Conservation (phyloP, 768 basidiomycete genomes). For the Nidularia sp. region DNA sequence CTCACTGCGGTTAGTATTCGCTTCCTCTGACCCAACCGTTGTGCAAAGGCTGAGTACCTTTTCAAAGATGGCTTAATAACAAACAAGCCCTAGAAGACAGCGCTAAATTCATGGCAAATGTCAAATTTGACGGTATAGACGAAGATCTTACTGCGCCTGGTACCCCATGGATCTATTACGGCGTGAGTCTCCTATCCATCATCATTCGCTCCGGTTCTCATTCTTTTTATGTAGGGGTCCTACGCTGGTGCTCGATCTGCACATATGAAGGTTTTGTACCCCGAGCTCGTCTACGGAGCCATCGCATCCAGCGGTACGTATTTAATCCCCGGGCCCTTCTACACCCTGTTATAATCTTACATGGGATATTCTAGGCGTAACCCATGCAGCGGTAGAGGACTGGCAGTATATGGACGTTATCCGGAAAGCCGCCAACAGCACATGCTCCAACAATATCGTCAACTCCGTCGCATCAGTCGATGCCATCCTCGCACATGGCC, state of each 20-base stretch:
- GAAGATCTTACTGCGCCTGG: conserved; percentile 70
- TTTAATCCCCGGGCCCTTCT: neutral
- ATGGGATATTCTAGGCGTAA: conserved; percentile 52
- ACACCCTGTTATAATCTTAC: neutral
- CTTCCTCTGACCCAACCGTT: neutral
- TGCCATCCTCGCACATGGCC: conserved; percentile 43
- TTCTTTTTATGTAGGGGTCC: conserved; percentile 52
- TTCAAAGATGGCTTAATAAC: conserved; percentile 80
- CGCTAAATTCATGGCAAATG: conserved; percentile 83
- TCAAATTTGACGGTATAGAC: conserved; percentile 68
- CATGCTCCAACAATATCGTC: conserved; percentile 56
- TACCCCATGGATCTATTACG: conserved; percentile 92
- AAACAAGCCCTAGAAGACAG: conserved; percentile 88
- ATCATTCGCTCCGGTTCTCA: neutral
- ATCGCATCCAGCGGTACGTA: conserved; percentile 80
- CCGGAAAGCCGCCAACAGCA: conserved; percentile 59
- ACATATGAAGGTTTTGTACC: conserved; percentile 84
- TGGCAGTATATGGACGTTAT: conserved; percentile 91
- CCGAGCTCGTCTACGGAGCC: conserved; percentile 83
- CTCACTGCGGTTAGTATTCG: conserved; percentile 54
- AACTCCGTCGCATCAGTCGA: conserved; percentile 61
- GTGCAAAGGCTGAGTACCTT: no score
- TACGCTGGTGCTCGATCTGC: conserved; percentile 94
- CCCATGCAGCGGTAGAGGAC: conserved; percentile 75
- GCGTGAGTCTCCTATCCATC: conserved; percentile 42